Evolutionary conservation across 208 protist genomes (phyloP).

Genomic region (Leishmania arabica): DNA sequence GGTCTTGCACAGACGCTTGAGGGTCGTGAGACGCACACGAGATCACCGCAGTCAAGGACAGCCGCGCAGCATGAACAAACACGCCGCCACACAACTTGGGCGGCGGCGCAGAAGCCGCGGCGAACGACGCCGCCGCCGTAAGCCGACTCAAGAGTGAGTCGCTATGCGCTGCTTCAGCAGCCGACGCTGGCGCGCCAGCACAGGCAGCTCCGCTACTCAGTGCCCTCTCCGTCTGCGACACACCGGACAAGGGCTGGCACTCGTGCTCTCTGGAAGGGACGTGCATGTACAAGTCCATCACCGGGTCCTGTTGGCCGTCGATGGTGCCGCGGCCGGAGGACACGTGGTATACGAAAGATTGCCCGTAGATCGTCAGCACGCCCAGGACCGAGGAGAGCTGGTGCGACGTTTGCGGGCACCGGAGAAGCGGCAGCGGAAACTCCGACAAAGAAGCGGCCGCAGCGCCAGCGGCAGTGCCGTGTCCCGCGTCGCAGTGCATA

Average conservation of each 20-base stretch:
- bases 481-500: background rate
- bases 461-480: background rate
- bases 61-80: slow-evolving; percentile 8
- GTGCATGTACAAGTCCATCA: slow-evolving; percentile 10
- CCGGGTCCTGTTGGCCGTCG: background rate
- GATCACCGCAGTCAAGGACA: slow-evolving; percentile 24
- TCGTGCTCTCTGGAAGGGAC: background rate
- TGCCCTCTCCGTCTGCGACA: background rate
- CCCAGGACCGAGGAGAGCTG: slow-evolving; percentile 27
- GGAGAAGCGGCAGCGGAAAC: background rate
- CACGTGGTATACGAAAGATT: slow-evolving; percentile 45
- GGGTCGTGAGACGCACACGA: background rate
- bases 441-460: background rate
- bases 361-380: slow-evolving; percentile 42
- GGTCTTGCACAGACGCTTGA: background rate
- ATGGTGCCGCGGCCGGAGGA: slow-evolving; percentile 5
- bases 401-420: background rate
- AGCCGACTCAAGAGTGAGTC: slow-evolving; percentile 32
- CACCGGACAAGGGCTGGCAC: background rate
- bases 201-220: background rate
- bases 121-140: slow-evolving; percentile 20
- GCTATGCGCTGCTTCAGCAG: background rate
- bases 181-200: background rate
- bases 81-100: slow-evolving; percentile 9
- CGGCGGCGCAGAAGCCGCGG: slow-evolving; percentile 16